Evolutionary conservation across 2,329 filamentous ascomycete genomes (phyloP).

Genomic region (Penicillium sp.): DNA sequence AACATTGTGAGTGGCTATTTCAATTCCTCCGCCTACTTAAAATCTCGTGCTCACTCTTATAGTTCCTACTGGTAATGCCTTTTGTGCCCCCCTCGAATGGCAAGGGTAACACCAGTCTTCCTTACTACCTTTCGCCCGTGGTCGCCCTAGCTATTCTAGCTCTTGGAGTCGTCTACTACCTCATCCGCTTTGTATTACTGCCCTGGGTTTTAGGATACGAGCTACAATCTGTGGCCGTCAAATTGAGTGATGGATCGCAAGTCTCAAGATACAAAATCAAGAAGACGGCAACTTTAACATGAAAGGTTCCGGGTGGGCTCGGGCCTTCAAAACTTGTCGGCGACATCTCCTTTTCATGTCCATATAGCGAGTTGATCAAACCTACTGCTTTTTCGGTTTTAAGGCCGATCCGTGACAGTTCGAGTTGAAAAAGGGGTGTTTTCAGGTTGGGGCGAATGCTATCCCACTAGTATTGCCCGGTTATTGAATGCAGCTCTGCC

Average conservation of each 20-base stretch:
- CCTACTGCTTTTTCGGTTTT: too few relatives aligned
- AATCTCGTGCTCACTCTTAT: background rate
- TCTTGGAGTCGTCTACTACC: slow-evolving; percentile 20
- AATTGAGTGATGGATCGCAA: slow-evolving; percentile 22
- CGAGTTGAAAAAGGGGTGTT: too few relatives aligned
- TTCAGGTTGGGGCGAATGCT: too few relatives aligned
- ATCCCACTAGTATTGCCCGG: too few relatives aligned
- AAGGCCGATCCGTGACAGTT: too few relatives aligned
- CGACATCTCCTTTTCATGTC: too few relatives aligned
- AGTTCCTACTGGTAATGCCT: slow-evolving; percentile 27
- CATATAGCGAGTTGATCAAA: too few relatives aligned
- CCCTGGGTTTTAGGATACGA: slow-evolving; percentile 20
- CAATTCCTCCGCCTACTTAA: background rate
- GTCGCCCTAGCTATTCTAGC: slow-evolving; percentile 22
- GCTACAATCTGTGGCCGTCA: slow-evolving; percentile 12
- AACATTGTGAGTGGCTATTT: slow-evolving; percentile 16
- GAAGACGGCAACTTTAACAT: background rate
- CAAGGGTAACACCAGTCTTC: slow-evolving; percentile 17
- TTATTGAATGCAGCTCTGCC: too few relatives aligned
- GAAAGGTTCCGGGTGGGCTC: too few relatives aligned
- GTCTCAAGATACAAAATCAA: slow-evolving; percentile 17
- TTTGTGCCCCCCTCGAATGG: slow-evolving; percentile 20
- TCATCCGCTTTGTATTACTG: slow-evolving; percentile 14
- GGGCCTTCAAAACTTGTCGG: too few relatives aligned
- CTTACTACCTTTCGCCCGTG: slow-evolving; percentile 24